Evolutionary conservation across 495 filamentous ascomycete genomes (phyloP).

Genomic region (Podospora sp.): DNA sequence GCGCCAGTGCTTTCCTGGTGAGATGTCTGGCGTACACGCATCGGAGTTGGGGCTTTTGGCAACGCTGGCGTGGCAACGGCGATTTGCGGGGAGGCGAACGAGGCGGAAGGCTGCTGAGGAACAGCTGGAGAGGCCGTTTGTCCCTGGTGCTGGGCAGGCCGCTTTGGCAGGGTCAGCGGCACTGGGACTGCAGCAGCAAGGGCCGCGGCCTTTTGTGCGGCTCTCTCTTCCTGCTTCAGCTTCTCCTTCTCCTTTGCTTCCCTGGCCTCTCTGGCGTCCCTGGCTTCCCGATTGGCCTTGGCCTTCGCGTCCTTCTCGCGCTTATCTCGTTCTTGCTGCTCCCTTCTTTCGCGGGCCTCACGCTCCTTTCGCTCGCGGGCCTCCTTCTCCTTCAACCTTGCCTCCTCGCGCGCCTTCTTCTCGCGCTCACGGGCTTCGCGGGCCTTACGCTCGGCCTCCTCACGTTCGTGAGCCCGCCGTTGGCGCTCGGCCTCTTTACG

Average conservation of each 20-base stretch:
- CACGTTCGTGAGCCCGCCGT: slow-evolving; percentile 75
- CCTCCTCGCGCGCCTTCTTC: slow-evolving; percentile 75
- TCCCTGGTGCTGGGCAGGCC: slow-evolving; percentile 53
- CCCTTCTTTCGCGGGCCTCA: slow-evolving; percentile 56
- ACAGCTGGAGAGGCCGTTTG: slow-evolving; percentile 57
- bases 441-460: slow-evolving; percentile 80
- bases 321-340: slow-evolving; percentile 63
- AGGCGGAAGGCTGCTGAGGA: slow-evolving; percentile 43
- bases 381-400: slow-evolving; percentile 68
- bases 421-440: slow-evolving; percentile 82
- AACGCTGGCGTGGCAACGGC: slow-evolving; percentile 76
- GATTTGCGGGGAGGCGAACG: slow-evolving; percentile 75
- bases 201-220: slow-evolving; percentile 44
- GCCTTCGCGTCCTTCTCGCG: slow-evolving; percentile 49
- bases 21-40: slow-evolving; percentile 72
- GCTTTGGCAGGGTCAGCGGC: slow-evolving; percentile 52
- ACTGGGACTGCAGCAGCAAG: slow-evolving; percentile 36
- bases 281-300: slow-evolving; percentile 36
- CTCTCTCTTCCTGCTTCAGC: slow-evolving; percentile 51
- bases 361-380: slow-evolving; percentile 60
- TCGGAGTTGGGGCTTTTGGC: slow-evolving; percentile 80
- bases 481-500: slow-evolving; percentile 64
- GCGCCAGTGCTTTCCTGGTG: slow-evolving; percentile 75
- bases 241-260: slow-evolving; percentile 48
- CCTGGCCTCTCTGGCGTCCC: slow-evolving; percentile 40